A percentile compares a stretch with the other conserved stretches of the same genome.
These are phyloP conservation scores for Rhytidhysteron rufulum DNA, from an alignment of 2,329 filamentous ascomycete genomes.

Conservation along the genomic window DNA sequence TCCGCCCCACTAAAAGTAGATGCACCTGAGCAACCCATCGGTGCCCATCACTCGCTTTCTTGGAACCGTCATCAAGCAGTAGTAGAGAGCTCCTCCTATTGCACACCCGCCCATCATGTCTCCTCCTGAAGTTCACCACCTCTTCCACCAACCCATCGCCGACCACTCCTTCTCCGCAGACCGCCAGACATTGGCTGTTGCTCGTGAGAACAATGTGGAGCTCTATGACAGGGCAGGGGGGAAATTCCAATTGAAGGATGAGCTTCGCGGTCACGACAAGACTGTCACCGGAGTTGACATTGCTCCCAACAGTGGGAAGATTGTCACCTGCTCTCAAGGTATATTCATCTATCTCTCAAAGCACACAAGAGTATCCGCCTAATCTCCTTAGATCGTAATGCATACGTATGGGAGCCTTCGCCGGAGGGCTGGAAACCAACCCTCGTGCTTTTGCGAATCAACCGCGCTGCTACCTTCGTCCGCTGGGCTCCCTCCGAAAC, in stretches of 20 bases:
- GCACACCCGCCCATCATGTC: slow-evolving; percentile 61
- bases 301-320: slow-evolving; percentile 82
- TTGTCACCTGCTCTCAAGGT: slow-evolving; percentile 98
- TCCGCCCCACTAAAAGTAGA: not conserved
- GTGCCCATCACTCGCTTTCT: too few species aligned
- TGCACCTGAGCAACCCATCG: not conserved
- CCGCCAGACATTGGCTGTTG: slow-evolving; percentile 81
- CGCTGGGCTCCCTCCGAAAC: slow-evolving; percentile 95
- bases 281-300: slow-evolving; percentile 95
- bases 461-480: slow-evolving; percentile 92
- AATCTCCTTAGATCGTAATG: slow-evolving; percentile 86
- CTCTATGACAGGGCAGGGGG: slow-evolving; percentile 73
- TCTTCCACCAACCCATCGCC: slow-evolving; percentile 93
- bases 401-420: slow-evolving; percentile 96
- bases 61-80: too few species aligned
- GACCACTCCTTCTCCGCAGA: slow-evolving; percentile 98
- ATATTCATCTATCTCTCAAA: too few species aligned
- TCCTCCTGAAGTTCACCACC: slow-evolving; percentile 85
- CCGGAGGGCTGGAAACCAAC: slow-evolving; percentile 92
- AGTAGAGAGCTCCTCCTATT: slow-evolving; percentile 99
- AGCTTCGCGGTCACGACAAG: slow-evolving; percentile 96
- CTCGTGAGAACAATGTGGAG: slow-evolving; percentile 85
- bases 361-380: too few species aligned
- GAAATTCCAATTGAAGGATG: slow-evolving; percentile 80
- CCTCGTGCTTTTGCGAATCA: slow-evolving; percentile 93